Conservation (phyloP, 2,329 filamentous ascomycete species). For the Fusarium pseudograminearum region DNA sequence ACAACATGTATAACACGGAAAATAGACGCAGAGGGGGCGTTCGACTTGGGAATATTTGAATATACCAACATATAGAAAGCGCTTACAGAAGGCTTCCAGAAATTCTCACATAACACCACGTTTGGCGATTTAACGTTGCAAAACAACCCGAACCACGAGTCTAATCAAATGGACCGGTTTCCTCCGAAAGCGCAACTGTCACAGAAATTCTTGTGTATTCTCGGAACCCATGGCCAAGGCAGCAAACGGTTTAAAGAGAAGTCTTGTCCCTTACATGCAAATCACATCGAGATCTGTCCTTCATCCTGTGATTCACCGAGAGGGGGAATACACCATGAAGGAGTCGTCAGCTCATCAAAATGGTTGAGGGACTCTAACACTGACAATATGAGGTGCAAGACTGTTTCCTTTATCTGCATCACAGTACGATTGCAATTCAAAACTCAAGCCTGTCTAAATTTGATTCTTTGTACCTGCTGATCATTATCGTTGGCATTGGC, state of each 20-base stretch:
- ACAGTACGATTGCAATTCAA: neutral
- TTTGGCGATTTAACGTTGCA: constrained; percentile 9
- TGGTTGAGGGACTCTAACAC: neutral
- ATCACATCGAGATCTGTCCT: constrained; percentile 29
- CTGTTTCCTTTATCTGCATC: neutral
- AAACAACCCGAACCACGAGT: constrained; percentile 20
- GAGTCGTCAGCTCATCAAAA: constrained; percentile 20
- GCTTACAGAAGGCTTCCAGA: constrained; percentile 28
- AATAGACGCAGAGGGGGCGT: constrained; percentile 16
- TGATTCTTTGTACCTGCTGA: neutral
- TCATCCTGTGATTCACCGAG: constrained; percentile 28
- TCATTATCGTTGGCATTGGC: neutral
- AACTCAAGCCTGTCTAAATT: neutral
- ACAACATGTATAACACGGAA: constrained; percentile 32
- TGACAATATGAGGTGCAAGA: neutral
- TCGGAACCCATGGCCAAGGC: constrained; percentile 10
- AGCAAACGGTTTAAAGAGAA: constrained; percentile 9
- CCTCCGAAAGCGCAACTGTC: constrained; percentile 17
- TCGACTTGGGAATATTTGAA: constrained; percentile 8
- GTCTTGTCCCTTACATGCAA: neutral
- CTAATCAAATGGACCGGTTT: constrained; percentile 12
- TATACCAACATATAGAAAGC: neutral
- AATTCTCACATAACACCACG: constrained; percentile 1
- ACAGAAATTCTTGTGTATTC: constrained; percentile 12
- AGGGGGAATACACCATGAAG: neutral